phyloP scores from a whole-genome alignment of 306 rosid genomes.

The Biancaea sappan region DNA sequence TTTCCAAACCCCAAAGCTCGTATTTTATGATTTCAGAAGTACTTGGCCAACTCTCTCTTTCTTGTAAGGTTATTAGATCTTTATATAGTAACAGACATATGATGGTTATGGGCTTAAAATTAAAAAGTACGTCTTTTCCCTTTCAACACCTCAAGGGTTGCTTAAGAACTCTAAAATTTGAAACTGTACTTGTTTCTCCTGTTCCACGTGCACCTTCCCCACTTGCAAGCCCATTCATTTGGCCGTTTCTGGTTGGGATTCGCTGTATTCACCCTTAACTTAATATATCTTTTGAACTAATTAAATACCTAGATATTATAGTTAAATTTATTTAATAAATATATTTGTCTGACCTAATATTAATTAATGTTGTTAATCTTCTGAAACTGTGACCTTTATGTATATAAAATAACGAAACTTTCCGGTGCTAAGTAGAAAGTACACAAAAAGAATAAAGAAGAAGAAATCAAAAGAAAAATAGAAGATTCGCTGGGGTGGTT shows the following conservation, averaged over 20 bases:
- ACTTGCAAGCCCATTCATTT: slow-evolving; percentile 31
- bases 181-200: slow-evolving; percentile 31
- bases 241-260: slow-evolving; percentile 35
- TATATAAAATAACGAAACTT: too few relatives aligned
- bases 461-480: slow-evolving; percentile 23
- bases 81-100: background rate
- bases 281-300: too few relatives aligned
- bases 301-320: too few relatives aligned
- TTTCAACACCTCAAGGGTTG: slow-evolving; percentile 32
- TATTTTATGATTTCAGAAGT: too few relatives aligned
- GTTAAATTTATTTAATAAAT: too few relatives aligned
- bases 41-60: background rate
- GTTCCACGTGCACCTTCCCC: slow-evolving; percentile 43
- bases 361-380: background rate
- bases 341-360: background rate
- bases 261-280: too few relatives aligned
- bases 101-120: background rate
- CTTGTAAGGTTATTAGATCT: background rate
- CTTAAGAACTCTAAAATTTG: slow-evolving; percentile 25
- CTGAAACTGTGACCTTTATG: background rate
- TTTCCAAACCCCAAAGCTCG: too few relatives aligned
- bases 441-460: slow-evolving; percentile 31
- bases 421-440: background rate
- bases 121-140: slow-evolving; percentile 20
- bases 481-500: slow-evolving; percentile 39